These are phyloP conservation scores for Kwoniella dendrophila DNA, from an alignment of 768 basidiomycete genomes.

Conservation along the genomic window DNA sequence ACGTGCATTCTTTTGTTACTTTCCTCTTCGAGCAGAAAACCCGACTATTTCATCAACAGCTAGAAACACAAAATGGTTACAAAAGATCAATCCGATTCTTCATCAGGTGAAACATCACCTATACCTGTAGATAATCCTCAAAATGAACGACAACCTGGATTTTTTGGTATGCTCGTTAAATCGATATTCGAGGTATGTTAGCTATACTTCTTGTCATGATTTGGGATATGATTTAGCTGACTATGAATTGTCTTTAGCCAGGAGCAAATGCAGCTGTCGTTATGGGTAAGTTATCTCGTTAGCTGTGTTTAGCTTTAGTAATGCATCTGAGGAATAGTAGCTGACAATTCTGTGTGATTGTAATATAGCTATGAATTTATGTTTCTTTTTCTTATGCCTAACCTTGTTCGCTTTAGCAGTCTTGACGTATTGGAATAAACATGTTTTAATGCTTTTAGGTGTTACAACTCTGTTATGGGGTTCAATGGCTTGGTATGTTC, in stretches of 20 bases:
- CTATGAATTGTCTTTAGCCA: slow-evolving; percentile 29
- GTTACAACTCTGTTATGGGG: slow-evolving; percentile 45
- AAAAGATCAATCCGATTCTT: slow-evolving; percentile 6
- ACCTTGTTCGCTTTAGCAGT: slow-evolving; percentile 48
- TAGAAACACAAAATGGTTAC: slow-evolving; percentile 7
- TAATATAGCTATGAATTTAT: slow-evolving; percentile 52
- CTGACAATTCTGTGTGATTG: not conserved
- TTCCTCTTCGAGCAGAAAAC: too few species aligned
- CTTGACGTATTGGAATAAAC: slow-evolving; percentile 50
- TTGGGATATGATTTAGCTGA: not conserved
- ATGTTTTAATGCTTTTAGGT: slow-evolving; percentile 47
- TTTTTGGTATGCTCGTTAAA: slow-evolving; percentile 42
- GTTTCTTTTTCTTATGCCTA: slow-evolving; percentile 50
- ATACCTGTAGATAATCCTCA: not conserved
- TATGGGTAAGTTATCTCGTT: slow-evolving; percentile 35
- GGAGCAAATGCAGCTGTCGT: slow-evolving; percentile 50
- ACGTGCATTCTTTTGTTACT: too few species aligned
- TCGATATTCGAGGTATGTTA: slow-evolving; percentile 52
- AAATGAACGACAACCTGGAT: slow-evolving; percentile 26
- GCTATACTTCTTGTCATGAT: not conserved
- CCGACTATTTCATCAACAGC: not conserved
- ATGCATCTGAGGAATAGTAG: not conserved
- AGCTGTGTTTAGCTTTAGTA: not conserved
- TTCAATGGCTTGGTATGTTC: slow-evolving; percentile 51
- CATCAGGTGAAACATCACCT: not conserved